Conservation (phyloP, 2,329 filamentous ascomycete species). For the Penicillium occitanis region DNA sequence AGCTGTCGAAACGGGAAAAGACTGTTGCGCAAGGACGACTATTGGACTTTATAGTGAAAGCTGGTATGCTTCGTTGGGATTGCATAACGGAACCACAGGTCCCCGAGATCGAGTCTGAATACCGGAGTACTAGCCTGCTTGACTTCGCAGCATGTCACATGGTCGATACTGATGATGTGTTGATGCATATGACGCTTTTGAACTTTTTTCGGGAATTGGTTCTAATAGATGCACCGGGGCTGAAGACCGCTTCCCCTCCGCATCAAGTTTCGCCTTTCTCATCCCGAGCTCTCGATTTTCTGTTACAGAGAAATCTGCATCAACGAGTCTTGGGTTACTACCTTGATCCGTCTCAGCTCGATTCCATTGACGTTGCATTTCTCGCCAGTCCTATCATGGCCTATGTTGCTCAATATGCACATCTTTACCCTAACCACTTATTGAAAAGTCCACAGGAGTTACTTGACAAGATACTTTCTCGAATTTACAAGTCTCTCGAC, state of each 20-base stretch:
- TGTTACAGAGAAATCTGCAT: conserved; percentile 54
- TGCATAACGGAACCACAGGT: conserved; percentile 53
- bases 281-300: conserved; percentile 51
- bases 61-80: conserved; percentile 57
- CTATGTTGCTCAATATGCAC: conserved; percentile 59
- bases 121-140: conserved; percentile 48
- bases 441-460: conserved; percentile 44
- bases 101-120: conserved; percentile 51
- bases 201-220: conserved; percentile 59
- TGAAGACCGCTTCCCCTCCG: conserved; percentile 32
- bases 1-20: conserved; percentile 52
- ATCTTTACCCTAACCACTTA: conserved; percentile 56
- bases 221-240: conserved; percentile 41
- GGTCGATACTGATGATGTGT: conserved; percentile 58
- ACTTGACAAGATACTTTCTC: conserved; percentile 48
- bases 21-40: conserved; percentile 62
- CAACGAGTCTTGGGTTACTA: conserved; percentile 51
- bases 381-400: conserved; percentile 56
- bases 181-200: conserved; percentile 61
- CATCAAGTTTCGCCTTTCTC: conserved; percentile 41
- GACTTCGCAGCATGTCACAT: conserved; percentile 57
- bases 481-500: conserved; percentile 48
- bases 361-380: conserved; percentile 55
- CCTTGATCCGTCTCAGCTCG: conserved; percentile 51
- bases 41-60: conserved; percentile 57